Base-by-base conservation (phyloP, 2,329 filamentous ascomycete genomes). In the Aspergillus tanneri region DNA sequence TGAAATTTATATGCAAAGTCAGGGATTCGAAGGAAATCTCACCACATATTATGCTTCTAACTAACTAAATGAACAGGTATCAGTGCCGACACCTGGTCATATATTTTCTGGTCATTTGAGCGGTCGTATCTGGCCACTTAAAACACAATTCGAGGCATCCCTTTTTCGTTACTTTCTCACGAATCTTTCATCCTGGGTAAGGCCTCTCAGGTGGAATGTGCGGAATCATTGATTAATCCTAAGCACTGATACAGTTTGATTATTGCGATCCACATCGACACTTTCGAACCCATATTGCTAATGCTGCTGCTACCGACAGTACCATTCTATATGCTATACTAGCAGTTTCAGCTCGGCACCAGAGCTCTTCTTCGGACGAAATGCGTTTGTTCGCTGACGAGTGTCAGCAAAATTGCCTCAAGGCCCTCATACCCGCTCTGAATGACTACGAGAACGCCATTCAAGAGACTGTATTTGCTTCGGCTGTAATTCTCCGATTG, bases 301-400 rank as follows among this genome's bases (percentile, higher is more conserved):
- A 30, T n/a, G 30, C 42, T 23, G 42, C 42, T 2, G 12, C 28
- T 18, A 44, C 30, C 16, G 32, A 44, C 18, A 30, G 21, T 22
- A 44, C 32, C 21, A 28, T 46, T n/a, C 22, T 42, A 24, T 47
- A 41, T 28, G 45, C 37, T 25, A 36, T 47, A 7, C 16, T 47
- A 6, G 28, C 27, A 7, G 28, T 47, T 11, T 39, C 45, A n/a
- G 45, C 45, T 10, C 25, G 45, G 19, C 45, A 47, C 23, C 45
- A 35, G 2, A 28, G 38, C 21, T 41, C 21, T 12, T 23, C 28
- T 3, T 41, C 32, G 25, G 27, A 34, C 2, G 14, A 28, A 11
- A 6, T 18, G 23, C 11, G 19, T 21, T 19, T 12, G 3, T 9
- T 41, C 14, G 37, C 37, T 5, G 37, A 47, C 21, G 28, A 42